Base-by-base conservation (phyloP, 352 stramenopile genomes). In the Phytopythium helicoides region DNA sequence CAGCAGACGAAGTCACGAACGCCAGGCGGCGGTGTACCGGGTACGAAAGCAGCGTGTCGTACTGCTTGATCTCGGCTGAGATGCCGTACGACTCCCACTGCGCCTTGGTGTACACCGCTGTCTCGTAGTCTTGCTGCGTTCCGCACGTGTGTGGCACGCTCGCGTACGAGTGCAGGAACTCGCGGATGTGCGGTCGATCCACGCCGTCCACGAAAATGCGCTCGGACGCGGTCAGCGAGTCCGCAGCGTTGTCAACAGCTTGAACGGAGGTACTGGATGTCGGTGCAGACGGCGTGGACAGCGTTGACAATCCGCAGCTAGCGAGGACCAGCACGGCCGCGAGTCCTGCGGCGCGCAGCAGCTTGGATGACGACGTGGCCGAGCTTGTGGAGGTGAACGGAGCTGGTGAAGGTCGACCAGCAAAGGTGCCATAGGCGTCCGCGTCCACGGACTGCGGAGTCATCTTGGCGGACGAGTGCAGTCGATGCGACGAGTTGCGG, bases 41-140 rank as follows among this genome's bases (percentile, higher is more conserved):
- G 39, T 76, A 69, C 21, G 79, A 91, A 8, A 95, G 59, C 26
- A 88, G 54, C 34, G 73, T 73, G 46, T 84, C 56, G 36, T 90
- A 75, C 35, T 81, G 52, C 62, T 80, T 62, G 34, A 85, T 81
- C 38, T 74, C 59, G 34, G 79, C 64, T 14, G 76, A 25, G 37
- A 93, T 62, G 5, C 83, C 83, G 38, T 69, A 76, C 22, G 59
- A 33, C 15, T 60, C 59, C 22, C 68, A 61, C 56, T 67, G 39
- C 22, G 64, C 8, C 14, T 51, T 51, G 6, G 67, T 76, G 64
- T 71, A 76, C 45, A 73, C 10, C 6, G 67, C 67, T 1, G 60
- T 68, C 33, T 53, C 39, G 55, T 68, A 64, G 47, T 68, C 60
- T 37, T 68, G 60, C 28, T 51, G 46, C 3, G 67, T 62, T 25